Evolutionary conservation across 768 basidiomycete genomes (phyloP).

Genomic region (Boletus sp.): DNA sequence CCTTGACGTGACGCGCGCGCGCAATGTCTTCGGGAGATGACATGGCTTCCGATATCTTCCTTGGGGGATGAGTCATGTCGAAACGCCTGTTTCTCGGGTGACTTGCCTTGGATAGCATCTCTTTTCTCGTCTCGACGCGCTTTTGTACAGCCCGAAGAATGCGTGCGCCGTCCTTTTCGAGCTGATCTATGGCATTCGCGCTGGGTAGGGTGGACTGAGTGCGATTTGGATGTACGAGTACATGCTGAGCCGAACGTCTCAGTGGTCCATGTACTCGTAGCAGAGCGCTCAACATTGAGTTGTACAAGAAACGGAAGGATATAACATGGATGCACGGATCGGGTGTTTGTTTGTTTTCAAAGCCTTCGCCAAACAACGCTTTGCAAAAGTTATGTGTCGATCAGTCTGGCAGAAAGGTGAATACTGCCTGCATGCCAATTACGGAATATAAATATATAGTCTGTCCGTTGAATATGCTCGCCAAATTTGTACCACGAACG

Average conservation of each 20-base stretch:
- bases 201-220: slow-evolving; percentile 10
- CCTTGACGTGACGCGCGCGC: slow-evolving; percentile 59
- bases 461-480: neutral
- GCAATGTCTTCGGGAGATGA: slow-evolving; percentile 55
- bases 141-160: slow-evolving; percentile 53
- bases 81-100: neutral
- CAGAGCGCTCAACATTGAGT: slow-evolving; percentile 11
- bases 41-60: slow-evolving; percentile 51
- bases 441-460: neutral
- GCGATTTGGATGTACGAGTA: slow-evolving; percentile 7
- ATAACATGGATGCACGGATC: neutral
- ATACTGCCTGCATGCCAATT: neutral
- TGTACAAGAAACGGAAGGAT: neutral
- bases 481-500: neutral
- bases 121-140: slow-evolving; percentile 48
- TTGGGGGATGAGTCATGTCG: neutral
- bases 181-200: slow-evolving; percentile 19
- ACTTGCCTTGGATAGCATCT: slow-evolving; percentile 43
- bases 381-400: neutral
- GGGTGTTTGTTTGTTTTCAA: slow-evolving; percentile 13
- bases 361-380: slow-evolving; percentile 16
- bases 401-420: neutral
- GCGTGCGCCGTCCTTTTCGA: slow-evolving; percentile 45
- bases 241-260: slow-evolving; percentile 10
- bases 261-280: slow-evolving; percentile 13